Base-by-base conservation (phyloP, 1,284 basidiomycete species). In the Cystobasidium pallidum region DNA sequence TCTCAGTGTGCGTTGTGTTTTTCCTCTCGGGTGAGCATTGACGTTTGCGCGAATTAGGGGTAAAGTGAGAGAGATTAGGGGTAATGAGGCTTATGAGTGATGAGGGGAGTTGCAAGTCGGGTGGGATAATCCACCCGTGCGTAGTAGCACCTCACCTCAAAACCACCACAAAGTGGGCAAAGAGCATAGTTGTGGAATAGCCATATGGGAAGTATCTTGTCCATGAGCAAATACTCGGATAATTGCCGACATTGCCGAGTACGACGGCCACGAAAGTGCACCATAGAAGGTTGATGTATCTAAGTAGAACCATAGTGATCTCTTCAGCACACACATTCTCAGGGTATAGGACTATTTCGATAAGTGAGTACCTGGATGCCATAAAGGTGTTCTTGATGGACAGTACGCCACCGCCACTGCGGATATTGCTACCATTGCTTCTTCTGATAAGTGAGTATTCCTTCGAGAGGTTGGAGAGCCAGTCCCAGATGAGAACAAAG, bases 401-500 rank as follows among this genome's bases (percentile, higher is more conserved):
- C n/a, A 61, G 21, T 13, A 49, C 36, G 45, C 45, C 26, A 51
- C 28, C 47, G 45, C 36, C 26, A 36, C 26, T 59, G 8, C 39
- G 26, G 30, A 13, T 51, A 28, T n/a, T 10, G 17, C 45, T 32
- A 21, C 15, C 26, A 52, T 26, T 45, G 21, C 45, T 64, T 19
- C 19, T 49, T 49, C 30, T 51, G 13, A 61, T 17, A 24, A 70
- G 28, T 6, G 43, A 26, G 43, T 58, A 58, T 70, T 67, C 66
- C 17, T 67, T 55, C 7, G 36, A 39, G n/a, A 70, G 47, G 28
- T 71, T 59, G 11, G 68, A 13, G 7, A 64, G 51, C 59, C 61
- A 71, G 61, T 71, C 68, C 68, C 68, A 71, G 2, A 71, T 30
- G 43, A 63, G 68, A 26, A 71, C 51, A 57, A 71, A 71, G 68